Percentiles rank a stretch among this genome's conserved stretches.
Evolutionary conservation across 805 yeast species (phyloP).

Genomic region (Ogataea pilisensis): DNA sequence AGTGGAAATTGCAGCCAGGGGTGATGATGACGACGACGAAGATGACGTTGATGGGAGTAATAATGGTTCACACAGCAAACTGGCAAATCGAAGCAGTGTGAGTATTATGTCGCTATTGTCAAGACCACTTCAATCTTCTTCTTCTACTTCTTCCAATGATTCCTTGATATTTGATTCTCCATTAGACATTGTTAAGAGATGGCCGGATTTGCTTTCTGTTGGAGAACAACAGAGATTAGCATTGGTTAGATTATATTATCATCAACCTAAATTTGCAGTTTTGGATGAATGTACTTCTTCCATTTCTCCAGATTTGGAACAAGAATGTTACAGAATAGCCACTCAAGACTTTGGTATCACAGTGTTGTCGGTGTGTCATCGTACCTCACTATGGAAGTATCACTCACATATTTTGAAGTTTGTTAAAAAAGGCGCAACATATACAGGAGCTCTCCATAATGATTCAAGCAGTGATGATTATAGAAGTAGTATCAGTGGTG

Average conservation of each 20-base stretch:
- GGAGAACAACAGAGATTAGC: conserved; percentile 95
- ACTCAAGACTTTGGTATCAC: conserved; percentile 69
- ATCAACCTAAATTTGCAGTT: conserved; percentile 89
- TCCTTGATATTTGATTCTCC: conserved; percentile 39
- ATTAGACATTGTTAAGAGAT: conserved; percentile 65
- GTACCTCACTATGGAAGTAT: conserved; percentile 90
- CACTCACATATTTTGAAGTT: conserved; percentile 80
- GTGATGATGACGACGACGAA: conserved; percentile 16
- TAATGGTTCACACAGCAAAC: background rate
- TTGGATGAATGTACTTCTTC: conserved; percentile 95
- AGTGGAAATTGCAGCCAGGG: conserved; percentile 35
- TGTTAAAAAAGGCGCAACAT: conserved; percentile 4
- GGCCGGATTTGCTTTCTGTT: conserved; percentile 84
- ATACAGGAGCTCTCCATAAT: background rate
- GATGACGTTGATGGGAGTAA: conserved; percentile 6
- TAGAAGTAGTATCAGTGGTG: background rate
- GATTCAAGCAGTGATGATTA: conserved; percentile 1
- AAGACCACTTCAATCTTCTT: background rate
- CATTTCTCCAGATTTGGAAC: conserved; percentile 87
- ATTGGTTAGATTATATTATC: conserved; percentile 88
- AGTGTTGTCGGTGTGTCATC: conserved; percentile 83
- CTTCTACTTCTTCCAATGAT: too few relatives aligned
- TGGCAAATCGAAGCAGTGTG: conserved; percentile 4
- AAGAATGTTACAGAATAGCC: conserved; percentile 81
- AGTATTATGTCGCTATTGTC: background rate